These are phyloP conservation scores for Juglanconis oblonga DNA, from an alignment of 2,329 filamentous ascomycete species.

Conservation along the genomic window DNA sequence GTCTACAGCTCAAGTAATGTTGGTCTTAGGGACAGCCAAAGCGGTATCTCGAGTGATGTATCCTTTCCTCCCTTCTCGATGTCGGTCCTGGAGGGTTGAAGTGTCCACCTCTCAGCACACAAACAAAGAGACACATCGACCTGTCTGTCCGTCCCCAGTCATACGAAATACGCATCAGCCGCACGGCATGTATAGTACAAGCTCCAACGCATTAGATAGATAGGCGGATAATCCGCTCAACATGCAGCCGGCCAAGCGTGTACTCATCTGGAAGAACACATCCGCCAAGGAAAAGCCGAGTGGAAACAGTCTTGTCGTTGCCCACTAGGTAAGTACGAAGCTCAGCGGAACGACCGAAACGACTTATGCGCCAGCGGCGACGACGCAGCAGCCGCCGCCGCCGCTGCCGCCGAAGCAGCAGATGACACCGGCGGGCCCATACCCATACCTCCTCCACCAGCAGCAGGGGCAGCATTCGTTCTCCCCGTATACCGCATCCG, in stretches of 20 bases:
- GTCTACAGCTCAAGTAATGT: background rate
- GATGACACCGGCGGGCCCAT: constrained; percentile 26
- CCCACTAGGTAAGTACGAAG: background rate
- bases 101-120: background rate
- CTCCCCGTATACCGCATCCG: constrained; percentile 44
- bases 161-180: background rate
- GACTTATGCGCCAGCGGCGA: constrained; percentile 46
- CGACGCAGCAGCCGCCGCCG: constrained; percentile 17
- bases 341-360: constrained; percentile 42
- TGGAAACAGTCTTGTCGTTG: too few species aligned
- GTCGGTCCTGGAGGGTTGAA: background rate
- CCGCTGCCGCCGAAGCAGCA: background rate
- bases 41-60: background rate
- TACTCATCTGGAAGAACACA: background rate
- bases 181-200: background rate
- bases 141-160: background rate
- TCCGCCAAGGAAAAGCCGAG: background rate
- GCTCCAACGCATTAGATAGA: background rate
- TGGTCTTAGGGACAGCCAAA: background rate
- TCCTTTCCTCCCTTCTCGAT: background rate
- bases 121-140: background rate
- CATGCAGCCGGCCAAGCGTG: background rate
- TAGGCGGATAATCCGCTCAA: background rate
- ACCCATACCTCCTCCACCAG: background rate
- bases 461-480: constrained; percentile 8